Evolutionary conservation across 176 grass and related monocot genomes (phyloP), one percentile per base, ranked within the genome.

Genomic region (Panicum miliaceum): DNA sequence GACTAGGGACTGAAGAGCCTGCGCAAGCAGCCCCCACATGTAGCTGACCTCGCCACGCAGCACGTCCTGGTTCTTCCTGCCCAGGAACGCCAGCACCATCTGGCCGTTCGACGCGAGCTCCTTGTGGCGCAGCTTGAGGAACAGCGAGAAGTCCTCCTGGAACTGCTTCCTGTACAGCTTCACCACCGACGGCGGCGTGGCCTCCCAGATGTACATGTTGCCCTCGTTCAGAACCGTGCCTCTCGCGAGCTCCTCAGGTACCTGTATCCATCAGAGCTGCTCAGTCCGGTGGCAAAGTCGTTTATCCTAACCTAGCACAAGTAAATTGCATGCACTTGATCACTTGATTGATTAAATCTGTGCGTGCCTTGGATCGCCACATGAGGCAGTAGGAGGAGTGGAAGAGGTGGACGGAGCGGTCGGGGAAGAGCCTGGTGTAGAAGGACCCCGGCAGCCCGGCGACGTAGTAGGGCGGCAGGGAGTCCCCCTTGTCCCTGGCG

Each of bases 301-400:
- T 52, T 52, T 52, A 19, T 6, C 16, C 16, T 52, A 52, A 52
- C 50, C 6, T 16, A 52, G 14, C 29, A 32, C 2, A 32, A 32
- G 29, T 1, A 32, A 32, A 32, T 2, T 32, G 29, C 29, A 32
- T 32, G 29, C 29, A 47, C 45, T 47, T 12, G 0, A 48, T 7
- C 16, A 20, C 4, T 15, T 50, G 48, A 5, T 16, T 50, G 3
- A 16, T 52, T 52, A 19, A 57, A 58, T 50, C 45, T 76, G 35
- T 53, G 43, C 19, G 7, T 79, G 90, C 93, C 92, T 87, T 84
- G 77, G 94, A 91, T 29, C 89, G 72, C 81, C 86, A 94, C 86
- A 85, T 84, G 54, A 97, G 94, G 15, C 81, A 90, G 18, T 73
- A 90, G 8, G 85, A 85, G 23, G 90, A 97, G 79, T 97, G 90